phyloP scores from a whole-genome alignment of 2,329 filamentous ascomycete species.

The Xylariaceae sp. region DNA sequence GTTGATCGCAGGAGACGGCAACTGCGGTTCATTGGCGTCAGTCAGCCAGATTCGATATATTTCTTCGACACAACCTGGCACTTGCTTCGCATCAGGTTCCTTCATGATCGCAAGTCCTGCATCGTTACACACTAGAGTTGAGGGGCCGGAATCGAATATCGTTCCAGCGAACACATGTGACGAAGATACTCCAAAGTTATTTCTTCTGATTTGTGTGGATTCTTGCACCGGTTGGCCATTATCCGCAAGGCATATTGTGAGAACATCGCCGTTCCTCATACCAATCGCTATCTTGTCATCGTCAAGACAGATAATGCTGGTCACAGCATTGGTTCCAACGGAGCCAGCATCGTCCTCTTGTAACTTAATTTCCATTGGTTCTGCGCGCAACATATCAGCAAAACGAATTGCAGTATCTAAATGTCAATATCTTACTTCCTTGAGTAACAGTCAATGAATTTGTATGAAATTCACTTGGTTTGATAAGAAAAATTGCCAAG shows the following conservation, averaged over 20 bases:
- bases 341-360: constrained; percentile 6
- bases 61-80: constrained; percentile 33
- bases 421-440: constrained; percentile 16
- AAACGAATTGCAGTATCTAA: background rate
- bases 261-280: constrained; percentile 50
- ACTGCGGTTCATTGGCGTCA: constrained; percentile 44
- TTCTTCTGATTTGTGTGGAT: constrained; percentile 19
- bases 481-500: constrained; percentile 24
- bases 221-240: constrained; percentile 16
- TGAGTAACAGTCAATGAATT: constrained; percentile 4
- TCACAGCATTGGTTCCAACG: constrained; percentile 40
- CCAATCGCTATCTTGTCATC: constrained; percentile 41
- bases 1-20: constrained; percentile 46
- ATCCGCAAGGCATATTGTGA: constrained; percentile 35
- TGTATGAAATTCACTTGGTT: background rate
- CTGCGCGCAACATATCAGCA: background rate
- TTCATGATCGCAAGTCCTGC: constrained; percentile 28
- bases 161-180: constrained; percentile 29
- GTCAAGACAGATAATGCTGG: constrained; percentile 40
- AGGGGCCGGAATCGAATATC: constrained; percentile 40
- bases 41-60: constrained; percentile 50
- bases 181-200: constrained; percentile 29
- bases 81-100: constrained; percentile 4
- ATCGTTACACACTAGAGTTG: constrained; percentile 41
- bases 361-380: background rate